phyloP scores from a whole-genome alignment of 208 protist species.

The Porcisia hertigi region DNA sequence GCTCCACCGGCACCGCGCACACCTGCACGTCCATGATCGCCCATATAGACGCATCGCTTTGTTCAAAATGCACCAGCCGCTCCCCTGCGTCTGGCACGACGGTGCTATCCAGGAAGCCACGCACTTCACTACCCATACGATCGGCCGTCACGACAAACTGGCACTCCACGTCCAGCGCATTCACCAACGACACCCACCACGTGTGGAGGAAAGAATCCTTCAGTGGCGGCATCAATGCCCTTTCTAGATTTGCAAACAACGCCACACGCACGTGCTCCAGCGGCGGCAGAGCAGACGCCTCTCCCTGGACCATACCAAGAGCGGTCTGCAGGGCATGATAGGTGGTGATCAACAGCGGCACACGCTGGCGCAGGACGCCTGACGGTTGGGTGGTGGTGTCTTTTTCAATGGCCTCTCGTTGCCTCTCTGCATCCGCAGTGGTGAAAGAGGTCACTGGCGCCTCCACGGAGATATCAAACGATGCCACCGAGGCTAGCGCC shows the following conservation, averaged over 20 bases:
- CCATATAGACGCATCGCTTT: constrained; percentile 35
- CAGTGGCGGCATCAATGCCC: constrained; percentile 43
- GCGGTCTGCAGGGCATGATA: constrained; percentile 43
- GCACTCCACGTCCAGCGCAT: constrained; percentile 79
- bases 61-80: constrained; percentile 32
- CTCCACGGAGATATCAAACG: background rate
- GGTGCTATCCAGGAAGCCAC: constrained; percentile 43
- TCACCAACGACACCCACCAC: constrained; percentile 67
- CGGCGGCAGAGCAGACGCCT: constrained; percentile 39
- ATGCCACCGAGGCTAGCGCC: background rate
- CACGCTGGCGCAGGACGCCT: constrained; percentile 35
- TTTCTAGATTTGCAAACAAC: constrained; percentile 50
- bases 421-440: background rate
- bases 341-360: constrained; percentile 59
- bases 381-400: background rate
- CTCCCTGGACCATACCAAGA: constrained; percentile 31
- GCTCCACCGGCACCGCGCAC: constrained; percentile 29
- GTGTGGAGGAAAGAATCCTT: constrained; percentile 25
- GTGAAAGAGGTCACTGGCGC: background rate
- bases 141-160: constrained; percentile 64
- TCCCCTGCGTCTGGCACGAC: constrained; percentile 49
- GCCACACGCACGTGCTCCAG: constrained; percentile 65
- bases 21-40: constrained; percentile 38
- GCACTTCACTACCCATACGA: constrained; percentile 35
- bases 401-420: background rate